Evolutionary conservation across 768 basidiomycete genomes (phyloP), one percentile per base, ranked within the genome.

Genomic region (Inosperma sp.): DNA sequence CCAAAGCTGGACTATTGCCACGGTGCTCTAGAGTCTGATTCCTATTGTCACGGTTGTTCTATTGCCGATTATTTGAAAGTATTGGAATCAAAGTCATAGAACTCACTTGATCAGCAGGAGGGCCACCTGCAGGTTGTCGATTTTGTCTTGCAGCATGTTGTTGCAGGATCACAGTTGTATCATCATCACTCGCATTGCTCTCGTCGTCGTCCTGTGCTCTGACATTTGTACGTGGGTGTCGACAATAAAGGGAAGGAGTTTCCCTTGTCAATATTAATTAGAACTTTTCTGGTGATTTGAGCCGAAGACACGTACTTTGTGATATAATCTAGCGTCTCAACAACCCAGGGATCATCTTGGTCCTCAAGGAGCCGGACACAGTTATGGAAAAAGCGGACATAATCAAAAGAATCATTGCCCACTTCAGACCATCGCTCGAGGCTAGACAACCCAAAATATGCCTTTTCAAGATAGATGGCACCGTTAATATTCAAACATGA

Each of bases 291-390:
- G 31, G 44, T 10, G 25, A 21, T 1, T 9, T 47, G 45, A 33
- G 4, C 23, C 19, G 23, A 34, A 17, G 22, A n/a, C 21, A 47
- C 31, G 9, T 16, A 47, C 45, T 31, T 13, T 2, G 45, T 47
- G 19, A 47, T 22, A 8, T 47, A 47, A 19, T 33, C 29, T 30
- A 47, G 34, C 10, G 45, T 47, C 45, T 47, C 34, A 7, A 33
- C 16, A 27, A 33, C 45, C 31, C 45, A 47, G 27, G 45, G 34
- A 22, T 33, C 34, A 36, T 47, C 31, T 3, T 23, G 19, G 45
- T 36, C 34, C 9, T 35, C 45, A 35, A 47, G 16, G 7, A 47
- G 45, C 19, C 21, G 13, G 31, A 35, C 5, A 12, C 2, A 6
- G 13, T 33, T 33, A 14, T 19, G 17, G 45, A 47, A 47, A 23